Base-by-base conservation (phyloP, 495 filamentous ascomycete genomes). In the Podospora didyma region DNA sequence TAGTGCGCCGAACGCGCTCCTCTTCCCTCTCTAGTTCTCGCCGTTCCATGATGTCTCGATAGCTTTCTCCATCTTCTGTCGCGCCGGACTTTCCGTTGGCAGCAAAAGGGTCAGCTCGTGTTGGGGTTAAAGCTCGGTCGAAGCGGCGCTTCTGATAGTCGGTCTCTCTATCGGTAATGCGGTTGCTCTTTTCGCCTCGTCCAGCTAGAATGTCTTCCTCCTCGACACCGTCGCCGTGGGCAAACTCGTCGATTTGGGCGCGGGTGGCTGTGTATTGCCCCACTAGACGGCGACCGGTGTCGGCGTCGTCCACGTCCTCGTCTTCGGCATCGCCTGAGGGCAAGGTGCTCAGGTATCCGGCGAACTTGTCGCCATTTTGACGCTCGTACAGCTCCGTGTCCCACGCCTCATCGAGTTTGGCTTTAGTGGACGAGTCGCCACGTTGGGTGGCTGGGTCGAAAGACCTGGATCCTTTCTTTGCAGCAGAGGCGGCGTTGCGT, bases 141-240 rank as follows among this genome's bases (percentile, higher is more conserved):
- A 93, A 91, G 49, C 90, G 84, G 53, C 92, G 90, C 75, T 96
- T 96, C 73, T 99, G 95, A 67, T 99, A 99, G 67, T 97, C 93
- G 54, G 92, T 95, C 77, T 97, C 92, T 58, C 95, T 85, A 62
- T 92, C 90, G 19, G 87, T 82, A 69, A 99, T 96, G 64, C 91
- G 86, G 21, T 87, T 90, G 69, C 88, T 85, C 75, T 94, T 88
- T 74, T 97, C 94, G 67, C 90, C 86, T 46, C 74, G 73, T 28
- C 87, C 88, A 35, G 90, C 78, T 58, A 99, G 77, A 12, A 91
- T 88, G 66, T 99, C 95, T 60, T 94, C 92, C 70, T 97, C 93
- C 69, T 92, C 90, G 21, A 90, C 90, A 42, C 89, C 89, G 57
- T 81, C 83, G 48, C 91, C 90, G 45, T 78, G 84, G 9, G 93